Evolutionary conservation across 176 grass and related monocot genomes (phyloP).

Genomic region (Juncus effusus): DNA sequence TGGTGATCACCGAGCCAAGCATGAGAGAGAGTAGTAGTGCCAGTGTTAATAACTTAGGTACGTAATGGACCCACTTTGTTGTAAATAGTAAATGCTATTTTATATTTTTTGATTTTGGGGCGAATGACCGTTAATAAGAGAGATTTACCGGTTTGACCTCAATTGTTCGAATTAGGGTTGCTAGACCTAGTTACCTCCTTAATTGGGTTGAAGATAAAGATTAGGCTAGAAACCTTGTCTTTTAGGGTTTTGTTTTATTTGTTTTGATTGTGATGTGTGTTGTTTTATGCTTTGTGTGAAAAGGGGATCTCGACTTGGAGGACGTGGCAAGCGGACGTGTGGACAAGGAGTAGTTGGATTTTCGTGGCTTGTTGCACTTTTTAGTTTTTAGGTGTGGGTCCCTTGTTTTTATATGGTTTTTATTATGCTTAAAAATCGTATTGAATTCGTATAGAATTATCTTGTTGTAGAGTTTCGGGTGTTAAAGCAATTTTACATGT

Average conservation of each 20-base stretch:
- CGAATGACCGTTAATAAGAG: too few relatives aligned
- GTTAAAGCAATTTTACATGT: too few relatives aligned
- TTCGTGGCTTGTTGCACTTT: too few relatives aligned
- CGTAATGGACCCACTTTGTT: constrained; percentile 35
- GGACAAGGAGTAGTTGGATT: too few relatives aligned
- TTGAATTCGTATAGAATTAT: too few relatives aligned
- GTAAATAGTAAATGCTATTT: background rate
- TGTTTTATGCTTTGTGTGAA: background rate
- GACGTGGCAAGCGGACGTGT: too few relatives aligned
- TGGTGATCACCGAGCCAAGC: constrained; percentile 91
- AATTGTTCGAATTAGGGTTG: too few relatives aligned
- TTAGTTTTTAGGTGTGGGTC: too few relatives aligned
- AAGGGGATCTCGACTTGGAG: background rate
- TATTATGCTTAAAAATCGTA: too few relatives aligned
- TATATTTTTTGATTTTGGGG: background rate
- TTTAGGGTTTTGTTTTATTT: background rate
- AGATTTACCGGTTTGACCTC: too few relatives aligned
- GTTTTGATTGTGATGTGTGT: background rate
- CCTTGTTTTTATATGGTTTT: too few relatives aligned
- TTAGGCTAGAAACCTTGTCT: background rate
- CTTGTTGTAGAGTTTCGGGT: too few relatives aligned
- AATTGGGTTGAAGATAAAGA: background rate
- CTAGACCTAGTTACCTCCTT: background rate
- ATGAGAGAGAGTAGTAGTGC: constrained; percentile 62
- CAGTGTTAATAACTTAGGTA: constrained; percentile 57